Evolutionary conservation across 371 early-diverging fungal species (phyloP), one percentile per base, ranked within the genome.

Genomic region (Phascolomyces articulosus): DNA sequence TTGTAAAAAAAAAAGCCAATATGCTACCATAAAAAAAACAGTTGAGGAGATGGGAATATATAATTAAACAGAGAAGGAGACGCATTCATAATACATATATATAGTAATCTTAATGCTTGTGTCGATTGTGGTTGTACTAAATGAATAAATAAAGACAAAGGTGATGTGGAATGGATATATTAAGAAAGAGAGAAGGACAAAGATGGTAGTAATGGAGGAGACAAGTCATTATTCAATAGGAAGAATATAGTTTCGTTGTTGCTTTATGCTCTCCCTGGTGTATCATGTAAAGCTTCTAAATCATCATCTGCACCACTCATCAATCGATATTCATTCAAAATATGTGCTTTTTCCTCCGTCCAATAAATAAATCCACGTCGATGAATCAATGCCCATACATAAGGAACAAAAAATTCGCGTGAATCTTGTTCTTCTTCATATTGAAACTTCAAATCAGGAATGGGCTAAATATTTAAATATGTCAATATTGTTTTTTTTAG

Each of bases 321-420:
- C 16, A 49, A 40, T 29, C 78, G 66, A 64, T 83, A 85, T 31
- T 77, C 80, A 23, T 84, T 75, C 55, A 88, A 61, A 29, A 87
- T 79, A 61, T 78, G 80, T 4, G 86, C 76, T 48, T 86, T 89
- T 24, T 87, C 85, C 48, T 86, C 87, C 63, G 87, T 87, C 91
- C 91, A 91, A 55, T 89, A 86, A 54, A 90, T 85, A 70, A 85
- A 85, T 26, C 76, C 75, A 40, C 80, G 80, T 40, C 84, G 69
- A 66, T 87, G 82, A 28, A 87, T 70, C 4, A 90, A 55, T 7
- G 85, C 83, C 93, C 93, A 92, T 6, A 88, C 84, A 70, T 90
- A 91, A 1, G 91, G 91, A 51, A 88, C 77, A 73, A 88, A 89
- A 63, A 92, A 92, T 44, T 84, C 80, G 60, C 69, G 81, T 7